Evolutionary conservation across 2,329 filamentous ascomycete species (phyloP), one percentile per base, ranked within the genome.

Genomic region (Pleurostoma richardsiae): DNA sequence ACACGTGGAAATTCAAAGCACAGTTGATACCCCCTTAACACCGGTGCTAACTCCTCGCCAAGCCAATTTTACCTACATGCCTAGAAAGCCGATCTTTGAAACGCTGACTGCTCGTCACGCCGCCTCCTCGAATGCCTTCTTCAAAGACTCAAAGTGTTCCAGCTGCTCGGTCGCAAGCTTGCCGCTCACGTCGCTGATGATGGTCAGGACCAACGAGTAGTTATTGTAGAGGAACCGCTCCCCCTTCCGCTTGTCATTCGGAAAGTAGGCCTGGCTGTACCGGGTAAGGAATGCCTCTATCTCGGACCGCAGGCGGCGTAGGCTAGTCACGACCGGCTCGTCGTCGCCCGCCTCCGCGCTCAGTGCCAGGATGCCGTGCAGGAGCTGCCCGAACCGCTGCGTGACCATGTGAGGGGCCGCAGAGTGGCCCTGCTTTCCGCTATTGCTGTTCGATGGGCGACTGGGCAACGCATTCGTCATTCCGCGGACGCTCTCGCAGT

Each of bases 151-250:
- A 62, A 94, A 91, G 66, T 90, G 80, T 55, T 74, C 75, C 66
- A 85, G 84, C 64, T 92, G 83, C 59, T 96, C 90, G 28, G 72
- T 70, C 1, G 86, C 81, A 59, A 92, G 64, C 63, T 88, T 88
- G 4, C 89, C 89, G 8, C 77, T 75, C 4, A 82, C 77, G 57
- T 92, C 86, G 59, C 86, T 82, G 53, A 99, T 87, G 52, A 99
- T 96, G 8, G 94, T 96, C 58, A 90, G 74, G n/a, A 99, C 80
- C 53, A 99, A 74, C 45, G 89, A 95, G 66, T 95, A 97, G 65
- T 99, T 99, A 63, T 97, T 99, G 62, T 88, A 94, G 58, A 99
- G 66, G 61, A 97, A 97, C 40, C 94, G 76, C 55, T 92, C 86
- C 54, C 86, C 77, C 69, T 95, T 95, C 61, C 89, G 81, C 52